Evolutionary conservation across 106 monocot genomes (phyloP).

Genomic region (Platanthera zijinensis): DNA sequence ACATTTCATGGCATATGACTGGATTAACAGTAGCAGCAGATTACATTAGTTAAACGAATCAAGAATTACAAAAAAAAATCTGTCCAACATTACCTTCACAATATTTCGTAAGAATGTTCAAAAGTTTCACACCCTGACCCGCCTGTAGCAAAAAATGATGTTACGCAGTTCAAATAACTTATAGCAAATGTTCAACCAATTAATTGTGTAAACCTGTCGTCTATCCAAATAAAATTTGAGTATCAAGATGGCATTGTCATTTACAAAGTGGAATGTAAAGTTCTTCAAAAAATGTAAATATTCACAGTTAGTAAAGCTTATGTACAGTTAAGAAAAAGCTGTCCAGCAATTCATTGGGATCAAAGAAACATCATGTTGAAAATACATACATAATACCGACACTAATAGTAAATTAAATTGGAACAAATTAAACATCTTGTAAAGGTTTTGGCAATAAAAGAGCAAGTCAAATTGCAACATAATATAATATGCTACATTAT

Average conservation of each 20-base stretch:
- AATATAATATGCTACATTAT: not conserved
- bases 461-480: not conserved
- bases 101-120: constrained; percentile 93
- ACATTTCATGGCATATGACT: not conserved
- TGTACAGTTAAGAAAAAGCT: not conserved
- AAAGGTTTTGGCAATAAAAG: not conserved
- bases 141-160: constrained; percentile 31
- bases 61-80: not conserved
- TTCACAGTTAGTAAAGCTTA: not conserved
- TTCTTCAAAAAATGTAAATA: not conserved
- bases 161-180: not conserved
- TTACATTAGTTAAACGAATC: not conserved
- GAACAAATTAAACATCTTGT: not conserved
- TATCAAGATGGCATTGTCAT: not conserved
- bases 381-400: not conserved
- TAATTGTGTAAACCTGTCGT: not conserved
- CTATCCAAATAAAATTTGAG: not conserved
- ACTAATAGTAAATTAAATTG: not conserved
- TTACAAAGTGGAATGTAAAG: not conserved
- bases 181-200: not conserved
- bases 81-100: constrained; percentile 57
- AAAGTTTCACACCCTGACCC: constrained; percentile 77
- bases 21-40: not conserved
- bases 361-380: not conserved
- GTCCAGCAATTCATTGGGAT: not conserved